phyloP scores from a whole-genome alignment of 1,284 basidiomycete species.

The Naganishia sp. region DNA sequence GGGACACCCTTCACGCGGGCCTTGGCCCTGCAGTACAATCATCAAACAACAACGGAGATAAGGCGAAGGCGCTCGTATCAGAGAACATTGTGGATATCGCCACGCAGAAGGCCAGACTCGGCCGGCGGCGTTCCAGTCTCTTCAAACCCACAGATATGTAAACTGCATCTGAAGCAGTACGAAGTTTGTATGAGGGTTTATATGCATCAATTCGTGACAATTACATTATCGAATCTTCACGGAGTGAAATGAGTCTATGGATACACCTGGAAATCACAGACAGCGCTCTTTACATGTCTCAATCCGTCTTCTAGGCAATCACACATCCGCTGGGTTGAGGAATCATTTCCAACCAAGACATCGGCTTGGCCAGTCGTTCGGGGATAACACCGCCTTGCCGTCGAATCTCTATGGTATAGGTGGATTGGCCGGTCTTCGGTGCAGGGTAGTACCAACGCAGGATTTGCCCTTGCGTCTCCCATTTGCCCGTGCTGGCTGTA shows the following conservation, averaged over 20 bases:
- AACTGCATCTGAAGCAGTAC: neutral
- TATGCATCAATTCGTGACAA: neutral
- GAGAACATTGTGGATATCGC: neutral
- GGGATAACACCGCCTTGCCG: constrained; percentile 66
- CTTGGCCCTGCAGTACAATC: neutral
- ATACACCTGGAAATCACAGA: neutral
- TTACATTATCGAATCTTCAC: neutral
- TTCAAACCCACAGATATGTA: constrained; percentile 15
- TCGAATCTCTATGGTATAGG: constrained; percentile 68
- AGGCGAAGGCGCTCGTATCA: neutral
- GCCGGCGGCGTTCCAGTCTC: constrained; percentile 19
- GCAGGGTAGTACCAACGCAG: constrained; percentile 82
- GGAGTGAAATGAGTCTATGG: neutral
- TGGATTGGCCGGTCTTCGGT: constrained; percentile 36
- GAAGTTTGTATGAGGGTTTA: neutral
- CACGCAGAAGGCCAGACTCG: constrained; percentile 20
- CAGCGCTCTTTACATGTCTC: neutral
- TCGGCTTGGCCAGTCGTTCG: constrained; percentile 27
- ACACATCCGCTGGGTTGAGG: constrained; percentile 21
- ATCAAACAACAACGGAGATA: neutral
- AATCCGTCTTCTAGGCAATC: constrained; percentile 6
- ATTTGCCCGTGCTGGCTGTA: constrained; percentile 67
- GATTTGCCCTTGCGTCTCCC: constrained; percentile 66
- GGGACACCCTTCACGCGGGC: neutral
- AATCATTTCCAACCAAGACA: constrained; percentile 26